Evolutionary conservation across 164 flowering plant species (phyloP), one percentile per base, ranked within the genome.

Genomic region (Akebia trifoliata): DNA sequence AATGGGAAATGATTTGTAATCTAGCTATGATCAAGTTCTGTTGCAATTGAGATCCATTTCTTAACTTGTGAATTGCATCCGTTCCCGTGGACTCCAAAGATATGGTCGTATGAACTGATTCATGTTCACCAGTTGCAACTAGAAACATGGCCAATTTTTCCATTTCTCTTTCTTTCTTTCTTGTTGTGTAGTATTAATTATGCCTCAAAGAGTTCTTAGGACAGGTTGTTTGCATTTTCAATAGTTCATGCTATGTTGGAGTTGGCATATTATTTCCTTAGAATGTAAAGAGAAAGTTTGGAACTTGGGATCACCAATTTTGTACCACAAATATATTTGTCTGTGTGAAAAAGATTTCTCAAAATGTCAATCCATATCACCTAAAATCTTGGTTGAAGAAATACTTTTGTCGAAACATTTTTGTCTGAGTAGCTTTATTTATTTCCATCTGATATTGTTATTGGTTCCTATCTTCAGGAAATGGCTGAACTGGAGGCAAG

Each of bases 401-500:
- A 35, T 29, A 17, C 11, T 2, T 44, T 4, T n/a, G 47, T n/a
- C 22, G 17, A 18, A 48, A 8, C 3, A 49, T n/a, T 24, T 39
- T 30, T 31, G 31, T 46, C 2, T 20, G 26, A 42, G 2, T 37
- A 31, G 17, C 6, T 32, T 8, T 48, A 14, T 46, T 31, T 39
- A 22, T 42, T 51, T 32, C 10, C 36, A 30, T 53, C 24, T 49
- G 3, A 58, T 31, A 39, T 55, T 53, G 2, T 28, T 30, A n/a
- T 37, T 59, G 18, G 18, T 60, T 32, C 21, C 52, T 17, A n/a
- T 56, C 40, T 71, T 60, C 76, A 93, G 97, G 99, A 93, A 80
- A 73, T 87, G 78, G 72, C 70, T 56, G 86, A 83, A 43, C 66
- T 90, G 60, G 97, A 90, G 73, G 80, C 84, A 25, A 87, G 80